These are phyloP conservation scores for Lumnitzera littorea DNA, from an alignment of 345 rosid genomes.

Conservation along the genomic window DNA sequence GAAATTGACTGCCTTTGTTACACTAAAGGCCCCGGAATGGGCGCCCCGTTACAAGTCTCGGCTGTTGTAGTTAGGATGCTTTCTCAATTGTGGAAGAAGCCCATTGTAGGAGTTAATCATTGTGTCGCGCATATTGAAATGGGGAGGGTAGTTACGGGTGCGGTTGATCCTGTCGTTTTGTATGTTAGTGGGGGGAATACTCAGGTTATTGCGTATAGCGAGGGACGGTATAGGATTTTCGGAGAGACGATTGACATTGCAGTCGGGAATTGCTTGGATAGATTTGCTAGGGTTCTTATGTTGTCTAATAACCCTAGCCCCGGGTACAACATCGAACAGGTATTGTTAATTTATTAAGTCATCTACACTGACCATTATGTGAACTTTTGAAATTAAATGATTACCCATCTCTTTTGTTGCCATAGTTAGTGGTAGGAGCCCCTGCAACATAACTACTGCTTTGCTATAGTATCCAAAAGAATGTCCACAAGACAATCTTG, in stretches of 20 bases:
- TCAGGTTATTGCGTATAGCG: slow-evolving; percentile 95
- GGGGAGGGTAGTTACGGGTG: slow-evolving; percentile 94
- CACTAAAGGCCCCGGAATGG: slow-evolving; percentile 98
- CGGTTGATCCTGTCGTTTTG: slow-evolving; percentile 85
- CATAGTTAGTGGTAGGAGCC: too few relatives aligned
- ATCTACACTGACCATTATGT: too few relatives aligned
- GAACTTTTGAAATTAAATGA: too few relatives aligned
- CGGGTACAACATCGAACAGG: slow-evolving; percentile 99
- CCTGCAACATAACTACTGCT: too few relatives aligned
- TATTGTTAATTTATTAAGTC: slow-evolving; percentile 4
- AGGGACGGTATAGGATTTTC: slow-evolving; percentile 82
- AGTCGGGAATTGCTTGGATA: slow-evolving; percentile 95
- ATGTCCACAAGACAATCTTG: too few relatives aligned
- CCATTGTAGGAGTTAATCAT: slow-evolving; percentile 81
- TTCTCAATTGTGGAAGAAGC: slow-evolving; percentile 89
- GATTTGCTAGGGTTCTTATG: slow-evolving; percentile 83
- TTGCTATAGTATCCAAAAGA: too few relatives aligned
- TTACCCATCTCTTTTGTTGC: too few relatives aligned
- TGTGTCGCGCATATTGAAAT: slow-evolving; percentile 99
- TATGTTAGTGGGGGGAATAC: slow-evolving; percentile 99
- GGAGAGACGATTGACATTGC: slow-evolving; percentile 99
- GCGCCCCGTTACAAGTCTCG: slow-evolving; percentile 81
- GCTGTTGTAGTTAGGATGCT: slow-evolving; percentile 71
- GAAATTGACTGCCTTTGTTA: slow-evolving; percentile 89
- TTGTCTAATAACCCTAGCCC: slow-evolving; percentile 99